Percentiles rank a stretch among this genome's conserved stretches.
Evolutionary conservation across 768 basidiomycete genomes (phyloP).

Genomic region (Lactarius hatsudake): DNA sequence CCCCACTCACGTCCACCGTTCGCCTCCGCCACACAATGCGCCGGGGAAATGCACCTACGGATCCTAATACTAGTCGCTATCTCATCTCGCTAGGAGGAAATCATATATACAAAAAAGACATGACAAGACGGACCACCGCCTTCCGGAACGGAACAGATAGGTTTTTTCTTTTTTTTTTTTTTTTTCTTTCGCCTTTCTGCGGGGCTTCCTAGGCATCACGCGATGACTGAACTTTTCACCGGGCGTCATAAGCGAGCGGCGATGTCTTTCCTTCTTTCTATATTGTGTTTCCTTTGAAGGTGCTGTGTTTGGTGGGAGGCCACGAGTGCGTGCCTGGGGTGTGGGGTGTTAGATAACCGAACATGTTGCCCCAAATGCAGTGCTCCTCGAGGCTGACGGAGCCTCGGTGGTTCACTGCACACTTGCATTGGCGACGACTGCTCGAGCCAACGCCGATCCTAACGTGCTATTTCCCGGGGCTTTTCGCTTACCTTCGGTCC

Average conservation of each 20-base stretch:
- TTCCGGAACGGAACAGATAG: slow-evolving; percentile 3
- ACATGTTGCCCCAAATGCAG: slow-evolving; percentile 22
- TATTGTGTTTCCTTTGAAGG: slow-evolving; percentile 7
- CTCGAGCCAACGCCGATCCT: neutral
- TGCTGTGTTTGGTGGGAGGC: slow-evolving; percentile 14
- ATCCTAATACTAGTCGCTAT: neutral
- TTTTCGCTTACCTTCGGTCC: neutral
- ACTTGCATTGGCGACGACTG: neutral
- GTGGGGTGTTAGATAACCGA: slow-evolving; percentile 7
- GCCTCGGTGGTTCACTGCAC: neutral
- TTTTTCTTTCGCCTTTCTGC: neutral
- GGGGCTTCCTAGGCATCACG: neutral
- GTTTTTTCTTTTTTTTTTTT: too few species aligned
- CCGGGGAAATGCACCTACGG: slow-evolving; percentile 4
- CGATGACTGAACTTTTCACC: neutral
- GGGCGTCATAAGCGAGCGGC: neutral
- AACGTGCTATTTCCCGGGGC: neutral
- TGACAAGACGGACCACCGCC: slow-evolving; percentile 7
- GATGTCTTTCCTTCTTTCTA: neutral
- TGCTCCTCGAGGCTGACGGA: slow-evolving; percentile 16
- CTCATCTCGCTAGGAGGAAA: slow-evolving; percentile 4
- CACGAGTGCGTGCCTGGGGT: slow-evolving; percentile 14
- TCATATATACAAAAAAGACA: slow-evolving; percentile 13
- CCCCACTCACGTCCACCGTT: neutral
- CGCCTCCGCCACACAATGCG: neutral